Evolutionary conservation across 306 rosid species (phyloP), one percentile per base, ranked within the genome.

Genomic region (Fragaria ananassa): DNA sequence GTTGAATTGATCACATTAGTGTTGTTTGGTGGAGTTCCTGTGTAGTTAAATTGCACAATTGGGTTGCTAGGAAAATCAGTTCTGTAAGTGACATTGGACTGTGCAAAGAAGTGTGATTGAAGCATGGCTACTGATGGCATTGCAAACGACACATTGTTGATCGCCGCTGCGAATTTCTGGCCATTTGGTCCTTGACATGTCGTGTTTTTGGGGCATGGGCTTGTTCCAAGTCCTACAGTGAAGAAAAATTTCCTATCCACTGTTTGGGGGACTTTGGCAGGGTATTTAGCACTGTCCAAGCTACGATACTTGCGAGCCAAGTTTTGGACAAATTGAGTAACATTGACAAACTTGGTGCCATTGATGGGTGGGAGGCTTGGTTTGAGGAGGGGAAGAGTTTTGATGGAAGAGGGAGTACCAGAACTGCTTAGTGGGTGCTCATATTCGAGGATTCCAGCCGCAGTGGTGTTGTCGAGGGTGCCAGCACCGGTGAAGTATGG

Each of bases 131-230:
- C 81, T n/a, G 89, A 81, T 1, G 97, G 98, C 10, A 93, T 92
- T 45, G 70, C 85, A 68, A 93, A 93, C 0, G 98, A 93, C 7
- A 88, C 58, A 56, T 93, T 93, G 86, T 91, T 91, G 41, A 93
- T 65, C 0, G 91, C 75, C 58, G 96, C 92, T 21, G 90, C 76
- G 31, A 93, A 93, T 70, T 89, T 91, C 44, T 91, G 85, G 47
- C 25, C 89, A 68, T 93, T 93, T 41, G 97, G 97, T 10, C 97
- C 98, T 80, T 91, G 97, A 49, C 97, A 93, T 2, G 98, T 91
- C 14, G 91, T 78, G 77, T 93, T 93, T 27, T 72, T 2, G 0
- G 97, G 91, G 53, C 97, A 93, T 7, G 96, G 93, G 68, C 12
- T 70, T 0, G 96, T 93, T 45, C 97, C 98, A 5, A 93, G 88